These are phyloP conservation scores for Paecilomyces formosus DNA, from an alignment of 2,329 filamentous ascomycete species.

Conservation along the genomic window DNA sequence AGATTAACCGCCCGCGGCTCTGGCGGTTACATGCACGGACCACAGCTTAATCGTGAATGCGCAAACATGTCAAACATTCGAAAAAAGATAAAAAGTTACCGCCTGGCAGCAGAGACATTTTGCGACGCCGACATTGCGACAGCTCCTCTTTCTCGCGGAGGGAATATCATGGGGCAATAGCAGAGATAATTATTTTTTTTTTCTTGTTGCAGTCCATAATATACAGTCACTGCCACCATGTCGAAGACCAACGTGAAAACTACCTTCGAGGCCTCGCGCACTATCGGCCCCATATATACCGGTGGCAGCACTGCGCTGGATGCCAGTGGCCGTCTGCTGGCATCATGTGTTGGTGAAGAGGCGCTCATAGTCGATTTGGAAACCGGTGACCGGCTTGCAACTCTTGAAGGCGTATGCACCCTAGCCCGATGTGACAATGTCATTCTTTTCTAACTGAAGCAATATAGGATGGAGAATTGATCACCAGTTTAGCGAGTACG, in stretches of 20 bases:
- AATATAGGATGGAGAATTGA: constrained; percentile 55
- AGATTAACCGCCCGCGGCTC: constrained; percentile 5
- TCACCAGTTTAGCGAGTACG: constrained; percentile 39
- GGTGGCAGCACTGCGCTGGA: constrained; percentile 82
- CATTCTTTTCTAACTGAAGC: constrained; percentile 9
- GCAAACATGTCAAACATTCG: constrained; percentile 26
- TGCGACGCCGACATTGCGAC: constrained; percentile 7
- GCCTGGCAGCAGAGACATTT: constrained; percentile 9
- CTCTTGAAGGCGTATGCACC: constrained; percentile 70
- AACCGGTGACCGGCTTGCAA: constrained; percentile 72
- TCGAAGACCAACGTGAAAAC: constrained; percentile 62
- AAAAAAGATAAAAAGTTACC: constrained; percentile 31
- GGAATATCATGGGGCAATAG: constrained; percentile 14
- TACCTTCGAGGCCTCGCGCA: constrained; percentile 76
- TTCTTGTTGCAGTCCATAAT: not conserved
- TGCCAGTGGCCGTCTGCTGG: constrained; percentile 71
- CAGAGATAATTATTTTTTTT: not conserved
- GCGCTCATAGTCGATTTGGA: constrained; percentile 77
- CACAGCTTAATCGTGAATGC: constrained; percentile 20
- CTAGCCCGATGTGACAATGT: constrained; percentile 9
- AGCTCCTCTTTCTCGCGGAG: not conserved
- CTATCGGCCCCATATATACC: constrained; percentile 88
- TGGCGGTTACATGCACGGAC: constrained; percentile 17
- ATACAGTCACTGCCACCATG: constrained; percentile 16
- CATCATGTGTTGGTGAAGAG: constrained; percentile 87